Conservation (phyloP, 1,284 basidiomycete genomes). For the Cutaneotrichosporon arboriforme region DNA sequence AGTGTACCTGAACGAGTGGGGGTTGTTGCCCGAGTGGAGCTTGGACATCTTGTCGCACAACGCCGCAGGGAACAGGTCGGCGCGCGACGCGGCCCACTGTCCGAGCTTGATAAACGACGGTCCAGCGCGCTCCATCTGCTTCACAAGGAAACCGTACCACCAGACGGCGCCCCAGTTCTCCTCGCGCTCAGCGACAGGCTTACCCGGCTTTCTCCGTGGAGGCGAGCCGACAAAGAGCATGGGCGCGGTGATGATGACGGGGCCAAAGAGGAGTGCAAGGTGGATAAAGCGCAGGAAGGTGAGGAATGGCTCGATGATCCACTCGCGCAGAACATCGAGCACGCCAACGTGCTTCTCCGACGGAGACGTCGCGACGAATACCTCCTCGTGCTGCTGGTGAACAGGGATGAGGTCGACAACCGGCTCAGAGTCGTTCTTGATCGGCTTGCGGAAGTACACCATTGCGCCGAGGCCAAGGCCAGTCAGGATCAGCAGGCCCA, state of each 20-base stretch:
- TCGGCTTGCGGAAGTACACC: slow-evolving; percentile 26
- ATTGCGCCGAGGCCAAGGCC: slow-evolving; percentile 26
- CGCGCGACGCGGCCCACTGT: slow-evolving; percentile 96
- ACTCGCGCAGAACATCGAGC: slow-evolving; percentile 27
- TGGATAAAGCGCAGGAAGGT: slow-evolving; percentile 79
- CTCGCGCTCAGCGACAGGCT: slow-evolving; percentile 52
- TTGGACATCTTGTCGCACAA: slow-evolving; percentile 81
- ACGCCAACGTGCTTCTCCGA: slow-evolving; percentile 16
- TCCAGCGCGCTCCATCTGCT: slow-evolving; percentile 87
- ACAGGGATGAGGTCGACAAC: slow-evolving; percentile 19
- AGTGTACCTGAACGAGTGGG: slow-evolving; percentile 78
- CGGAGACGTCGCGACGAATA: slow-evolving; percentile 18
- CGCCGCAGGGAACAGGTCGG: slow-evolving; percentile 88
- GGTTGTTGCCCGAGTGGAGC: slow-evolving; percentile 81
- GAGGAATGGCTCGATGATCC: slow-evolving; percentile 78
- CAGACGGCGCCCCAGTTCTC: slow-evolving; percentile 81
- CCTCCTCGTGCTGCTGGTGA: slow-evolving; percentile 6
- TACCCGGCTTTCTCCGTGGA: slow-evolving; percentile 27
- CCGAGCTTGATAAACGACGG: slow-evolving; percentile 98
- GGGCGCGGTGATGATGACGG: slow-evolving; percentile 76
- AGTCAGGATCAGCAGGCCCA: slow-evolving; percentile 23
- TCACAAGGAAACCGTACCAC: slow-evolving; percentile 91
- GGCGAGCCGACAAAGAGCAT: slow-evolving; percentile 74
- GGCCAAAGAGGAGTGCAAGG: slow-evolving; percentile 76
- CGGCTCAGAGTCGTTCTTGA: slow-evolving; percentile 18